Evolutionary conservation across 163 green algal species (phyloP), one percentile per base, ranked within the genome.

Genomic region (Chlamydomonas reinhardtii): DNA sequence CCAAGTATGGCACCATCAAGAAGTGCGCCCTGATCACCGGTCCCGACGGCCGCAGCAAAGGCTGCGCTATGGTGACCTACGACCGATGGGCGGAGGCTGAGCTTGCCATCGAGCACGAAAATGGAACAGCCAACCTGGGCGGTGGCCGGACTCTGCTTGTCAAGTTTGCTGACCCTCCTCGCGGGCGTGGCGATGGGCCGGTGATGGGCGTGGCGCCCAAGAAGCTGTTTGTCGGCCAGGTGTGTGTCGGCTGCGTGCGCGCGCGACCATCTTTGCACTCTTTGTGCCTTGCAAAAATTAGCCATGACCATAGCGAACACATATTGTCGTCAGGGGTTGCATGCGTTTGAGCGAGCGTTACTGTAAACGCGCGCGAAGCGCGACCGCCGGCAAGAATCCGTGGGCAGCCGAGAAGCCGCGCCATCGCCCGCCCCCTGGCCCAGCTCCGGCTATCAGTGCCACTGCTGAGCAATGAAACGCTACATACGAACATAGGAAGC

Each of bases 191-290:
- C 54, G 91, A 91, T 82, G 91, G 90, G 39, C 87, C 94, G 77
- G 80, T 94, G 25, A 91, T 96, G 48, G 95, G 93, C 48, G 95
- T 98, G 72, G 93, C 95, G 34, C 96, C 96, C 19, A 95, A 95
- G 89, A 98, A 98, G 88, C 92, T 98, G 52, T 98, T 98, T 89
- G 92, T 98, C 64, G 96, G 96, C 62, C 96, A 98, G 92, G 94
- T 98, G 83, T 89, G 48, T 56, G 48, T 56, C 48, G 80, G 81
- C 56, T 81, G 81, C 81, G 71, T 81, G 81, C 81, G 71, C 35
- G 73, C 81, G 59, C 81, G 32, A 79, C 34, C 54, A 65, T 85
- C 48, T 56, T 19, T 14, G 48, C 48, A 56, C 48, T 14, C 48
- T 1, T 17, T 56, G 48, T 17, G 48, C 2, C 48, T 56, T 17